Conservation (phyloP, 2,329 filamentous ascomycete genomes). For the Apiospora arundinis region DNA sequence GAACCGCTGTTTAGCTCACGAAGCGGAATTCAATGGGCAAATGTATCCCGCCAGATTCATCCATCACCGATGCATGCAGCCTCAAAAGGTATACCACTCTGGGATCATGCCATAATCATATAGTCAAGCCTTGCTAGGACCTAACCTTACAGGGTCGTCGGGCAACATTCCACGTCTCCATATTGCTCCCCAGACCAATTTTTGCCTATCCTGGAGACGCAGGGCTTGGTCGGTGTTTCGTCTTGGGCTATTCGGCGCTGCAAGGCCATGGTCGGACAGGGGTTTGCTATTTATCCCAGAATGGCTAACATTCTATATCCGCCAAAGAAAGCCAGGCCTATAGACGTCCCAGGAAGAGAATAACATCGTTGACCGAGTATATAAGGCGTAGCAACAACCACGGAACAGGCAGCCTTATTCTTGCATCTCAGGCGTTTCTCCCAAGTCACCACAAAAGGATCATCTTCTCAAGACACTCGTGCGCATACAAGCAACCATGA, state of each 20-base stretch:
- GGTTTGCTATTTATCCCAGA: not conserved
- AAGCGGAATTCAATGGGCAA: not conserved
- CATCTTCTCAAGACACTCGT: not conserved
- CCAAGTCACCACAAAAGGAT: not conserved
- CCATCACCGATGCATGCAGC: not conserved
- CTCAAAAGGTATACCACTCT: not conserved
- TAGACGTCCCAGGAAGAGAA: not conserved
- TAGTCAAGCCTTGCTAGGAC: not conserved
- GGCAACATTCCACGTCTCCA: not conserved
- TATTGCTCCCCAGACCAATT: not conserved
- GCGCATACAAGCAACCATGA: conserved; percentile 18
- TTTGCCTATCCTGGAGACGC: not conserved
- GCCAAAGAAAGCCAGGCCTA: too few species aligned
- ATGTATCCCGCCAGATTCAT: not conserved
- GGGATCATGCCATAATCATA: not conserved
- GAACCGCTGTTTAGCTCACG: not conserved
- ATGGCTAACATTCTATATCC: not conserved
- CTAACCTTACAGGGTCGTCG: not conserved
- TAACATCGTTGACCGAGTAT: not conserved
- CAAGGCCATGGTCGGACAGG: not conserved
- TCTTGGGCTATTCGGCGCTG: not conserved
- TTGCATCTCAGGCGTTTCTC: not conserved
- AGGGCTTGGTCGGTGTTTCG: not conserved
- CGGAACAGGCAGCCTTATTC: not conserved
- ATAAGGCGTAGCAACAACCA: not conserved